phyloP scores from a whole-genome alignment of 495 filamentous ascomycete species.

The Penicillium taxi region DNA sequence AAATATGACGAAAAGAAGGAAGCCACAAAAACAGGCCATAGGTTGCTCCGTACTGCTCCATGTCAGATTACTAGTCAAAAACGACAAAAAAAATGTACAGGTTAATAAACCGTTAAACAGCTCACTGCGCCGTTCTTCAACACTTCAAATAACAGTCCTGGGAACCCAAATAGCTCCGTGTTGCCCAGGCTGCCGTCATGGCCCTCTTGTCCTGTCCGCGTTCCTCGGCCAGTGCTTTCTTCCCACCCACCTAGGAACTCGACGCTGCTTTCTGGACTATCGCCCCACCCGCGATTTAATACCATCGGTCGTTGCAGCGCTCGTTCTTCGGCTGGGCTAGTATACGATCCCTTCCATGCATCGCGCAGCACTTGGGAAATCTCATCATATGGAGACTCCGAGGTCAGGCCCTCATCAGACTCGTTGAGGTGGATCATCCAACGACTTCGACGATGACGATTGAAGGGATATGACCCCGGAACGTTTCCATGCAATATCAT shows the following conservation, averaged over 20 bases:
- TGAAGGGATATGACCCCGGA: slow-evolving; percentile 93
- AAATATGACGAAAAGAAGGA: too few species aligned
- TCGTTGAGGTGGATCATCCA: slow-evolving; percentile 64
- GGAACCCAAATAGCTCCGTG: slow-evolving; percentile 88
- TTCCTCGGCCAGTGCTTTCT: slow-evolving; percentile 52
- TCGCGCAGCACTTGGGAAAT: slow-evolving; percentile 58
- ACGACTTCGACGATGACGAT: slow-evolving; percentile 80
- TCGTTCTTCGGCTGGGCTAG: slow-evolving; percentile 51
- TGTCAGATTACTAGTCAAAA: too few species aligned
- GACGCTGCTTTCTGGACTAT: slow-evolving; percentile 83
- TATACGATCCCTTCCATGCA: slow-evolving; percentile 63
- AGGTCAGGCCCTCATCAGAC: slow-evolving; percentile 42
- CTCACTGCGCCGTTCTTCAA: slow-evolving; percentile 87
- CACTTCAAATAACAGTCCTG: slow-evolving; percentile 90
- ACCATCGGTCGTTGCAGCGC: slow-evolving; percentile 72
- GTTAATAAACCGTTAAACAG: slow-evolving; percentile 78
- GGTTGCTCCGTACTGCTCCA: too few species aligned
- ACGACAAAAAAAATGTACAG: slow-evolving; percentile 2
- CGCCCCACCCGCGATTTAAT: slow-evolving; percentile 80
- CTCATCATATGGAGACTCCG: slow-evolving; percentile 69
- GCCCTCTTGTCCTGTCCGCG: slow-evolving; percentile 30
- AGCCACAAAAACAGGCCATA: not conserved
- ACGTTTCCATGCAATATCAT: slow-evolving; percentile 88
- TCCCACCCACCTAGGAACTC: slow-evolving; percentile 89
- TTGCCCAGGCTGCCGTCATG: slow-evolving; percentile 59